These are phyloP conservation scores for Pestalotiopsis sp. DNA, from an alignment of 2,329 filamentous ascomycete species.

Conservation along the genomic window DNA sequence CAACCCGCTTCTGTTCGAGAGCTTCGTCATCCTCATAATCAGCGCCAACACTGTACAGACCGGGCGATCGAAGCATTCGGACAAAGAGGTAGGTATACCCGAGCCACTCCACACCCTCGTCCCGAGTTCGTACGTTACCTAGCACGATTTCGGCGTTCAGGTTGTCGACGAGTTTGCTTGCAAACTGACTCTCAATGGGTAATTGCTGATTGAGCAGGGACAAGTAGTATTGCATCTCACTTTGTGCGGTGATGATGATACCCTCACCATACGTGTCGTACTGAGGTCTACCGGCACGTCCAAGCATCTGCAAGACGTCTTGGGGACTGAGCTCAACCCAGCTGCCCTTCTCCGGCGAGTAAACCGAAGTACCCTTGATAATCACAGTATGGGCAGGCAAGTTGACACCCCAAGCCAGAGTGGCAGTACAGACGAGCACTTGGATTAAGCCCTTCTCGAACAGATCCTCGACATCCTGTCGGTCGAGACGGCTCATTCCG, in stretches of 20 bases:
- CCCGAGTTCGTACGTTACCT: constrained; percentile 86
- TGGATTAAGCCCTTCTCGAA: constrained; percentile 91
- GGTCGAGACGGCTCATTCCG: constrained; percentile 93
- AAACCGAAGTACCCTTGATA: constrained; percentile 97
- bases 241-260: constrained; percentile 96
- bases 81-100: constrained; percentile 98
- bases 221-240: constrained; percentile 95
- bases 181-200: constrained; percentile 95
- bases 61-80: constrained; percentile 93
- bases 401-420: constrained; percentile 99
- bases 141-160: constrained; percentile 95
- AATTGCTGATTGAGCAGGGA: constrained; percentile 96
- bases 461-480: constrained; percentile 91
- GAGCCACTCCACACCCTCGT: constrained; percentile 98
- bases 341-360: constrained; percentile 96
- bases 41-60: constrained; percentile 90
- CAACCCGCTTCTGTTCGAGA: constrained; percentile 95
- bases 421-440: constrained; percentile 95
- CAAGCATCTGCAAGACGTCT: constrained; percentile 97
- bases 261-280: constrained; percentile 98
- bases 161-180: constrained; percentile 91
- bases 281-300: constrained; percentile 92
- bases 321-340: constrained; percentile 98
- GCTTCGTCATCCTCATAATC: constrained; percentile 94
- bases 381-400: constrained; percentile 96